Conservation (phyloP, 306 rosid species). For the Trifolium repens region DNA sequence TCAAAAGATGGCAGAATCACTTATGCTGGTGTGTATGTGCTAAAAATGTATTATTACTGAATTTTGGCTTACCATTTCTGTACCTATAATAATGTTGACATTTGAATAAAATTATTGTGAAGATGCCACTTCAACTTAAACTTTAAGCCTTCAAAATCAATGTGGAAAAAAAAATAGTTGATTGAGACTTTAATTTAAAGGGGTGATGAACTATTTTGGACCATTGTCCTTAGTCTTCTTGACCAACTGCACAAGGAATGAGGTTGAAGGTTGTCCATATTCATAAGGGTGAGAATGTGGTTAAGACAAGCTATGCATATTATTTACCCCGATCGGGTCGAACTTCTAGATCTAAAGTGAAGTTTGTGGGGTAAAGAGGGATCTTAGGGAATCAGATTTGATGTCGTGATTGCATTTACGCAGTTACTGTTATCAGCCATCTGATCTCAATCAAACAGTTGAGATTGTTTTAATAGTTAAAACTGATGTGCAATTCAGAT, state of each 20-base stretch:
- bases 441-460: too few species aligned
- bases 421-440: too few species aligned
- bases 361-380: too few species aligned
- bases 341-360: too few species aligned
- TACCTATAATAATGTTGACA: background rate
- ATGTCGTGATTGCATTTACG: too few species aligned
- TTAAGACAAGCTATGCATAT: background rate
- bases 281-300: background rate
- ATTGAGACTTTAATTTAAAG: background rate
- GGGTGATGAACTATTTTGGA: background rate
- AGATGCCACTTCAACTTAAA: constrained; percentile 3
- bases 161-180: background rate
- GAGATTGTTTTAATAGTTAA: too few species aligned
- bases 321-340: too few species aligned
- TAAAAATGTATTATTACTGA: background rate
- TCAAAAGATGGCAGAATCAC: background rate
- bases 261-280: background rate
- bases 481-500: too few species aligned
- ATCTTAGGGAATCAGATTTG: too few species aligned
- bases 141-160: background rate
- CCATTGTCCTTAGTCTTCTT: background rate
- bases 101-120: background rate
- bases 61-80: background rate
- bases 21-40: constrained; percentile 7
- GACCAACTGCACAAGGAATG: background rate